A percentile compares a stretch with the other conserved stretches of the same genome.
Evolutionary conservation across 169 alveolate species (phyloP).

Genomic region (Amoebophrya sp.): DNA sequence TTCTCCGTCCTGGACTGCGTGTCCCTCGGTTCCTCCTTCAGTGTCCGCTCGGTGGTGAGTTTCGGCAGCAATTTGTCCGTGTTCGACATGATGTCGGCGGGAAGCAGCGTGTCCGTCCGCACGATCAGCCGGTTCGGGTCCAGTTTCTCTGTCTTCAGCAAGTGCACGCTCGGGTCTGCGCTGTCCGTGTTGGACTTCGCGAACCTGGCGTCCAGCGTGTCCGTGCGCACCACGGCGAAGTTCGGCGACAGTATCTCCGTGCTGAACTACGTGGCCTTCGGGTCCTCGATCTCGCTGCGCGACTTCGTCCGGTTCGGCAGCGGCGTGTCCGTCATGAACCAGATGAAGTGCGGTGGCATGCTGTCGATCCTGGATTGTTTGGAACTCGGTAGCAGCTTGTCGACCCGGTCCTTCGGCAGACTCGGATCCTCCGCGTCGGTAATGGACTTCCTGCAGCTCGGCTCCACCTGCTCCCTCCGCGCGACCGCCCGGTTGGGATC

Average conservation of each 20-base stretch:
- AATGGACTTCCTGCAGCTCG: conserved; percentile 2
- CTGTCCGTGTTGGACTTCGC: neutral
- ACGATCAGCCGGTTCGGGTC: neutral
- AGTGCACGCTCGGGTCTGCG: neutral
- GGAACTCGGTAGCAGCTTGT: neutral
- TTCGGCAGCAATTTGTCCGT: too few relatives aligned
- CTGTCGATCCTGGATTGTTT: neutral
- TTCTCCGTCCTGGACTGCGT: conserved; percentile 4
- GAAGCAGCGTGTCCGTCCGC: neutral
- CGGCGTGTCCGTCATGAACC: neutral
- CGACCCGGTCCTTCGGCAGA: neutral
- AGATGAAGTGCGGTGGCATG: neutral
- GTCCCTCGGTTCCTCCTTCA: neutral
- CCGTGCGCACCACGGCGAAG: neutral
- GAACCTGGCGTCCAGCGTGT: neutral
- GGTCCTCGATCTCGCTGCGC: neutral
- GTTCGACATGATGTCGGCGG: too few relatives aligned
- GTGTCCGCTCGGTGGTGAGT: neutral
- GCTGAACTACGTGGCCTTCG: neutral
- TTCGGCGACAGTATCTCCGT: neutral
- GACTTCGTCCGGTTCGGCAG: neutral
- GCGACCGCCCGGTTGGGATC: neutral
- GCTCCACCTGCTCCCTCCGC: neutral
- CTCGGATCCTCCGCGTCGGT: conserved; percentile 8
- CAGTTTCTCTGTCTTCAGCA: neutral